phyloP scores from a whole-genome alignment of 2,329 filamentous ascomycete species.

The Sporothrix mexicana region DNA sequence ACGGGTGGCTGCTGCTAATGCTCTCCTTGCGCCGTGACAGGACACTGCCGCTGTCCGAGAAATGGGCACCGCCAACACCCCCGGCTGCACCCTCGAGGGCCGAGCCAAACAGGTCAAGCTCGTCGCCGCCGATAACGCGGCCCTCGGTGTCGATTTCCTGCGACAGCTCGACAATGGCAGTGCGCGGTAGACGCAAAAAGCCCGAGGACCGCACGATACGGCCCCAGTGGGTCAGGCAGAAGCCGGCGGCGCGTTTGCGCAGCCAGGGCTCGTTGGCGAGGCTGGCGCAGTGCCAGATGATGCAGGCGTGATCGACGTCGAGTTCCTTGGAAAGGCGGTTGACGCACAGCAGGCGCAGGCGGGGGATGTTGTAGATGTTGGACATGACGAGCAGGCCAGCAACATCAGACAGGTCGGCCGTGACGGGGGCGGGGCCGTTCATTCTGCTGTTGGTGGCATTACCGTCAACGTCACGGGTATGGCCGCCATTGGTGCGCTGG shows the following conservation, averaged over 20 bases:
- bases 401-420: constrained; percentile 80
- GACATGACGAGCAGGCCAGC: constrained; percentile 96
- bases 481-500: constrained; percentile 36
- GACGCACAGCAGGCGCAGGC: constrained; percentile 87
- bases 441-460: background rate
- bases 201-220: constrained; percentile 87
- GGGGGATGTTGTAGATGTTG: constrained; percentile 96
- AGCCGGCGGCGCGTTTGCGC: constrained; percentile 82
- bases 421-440: constrained; percentile 53
- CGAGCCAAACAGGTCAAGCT: constrained; percentile 66
- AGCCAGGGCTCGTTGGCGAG: constrained; percentile 94
- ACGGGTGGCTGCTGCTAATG: constrained; percentile 64
- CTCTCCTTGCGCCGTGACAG: constrained; percentile 61
- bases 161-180: constrained; percentile 85
- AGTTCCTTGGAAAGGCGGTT: constrained; percentile 89
- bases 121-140: constrained; percentile 86
- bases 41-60: constrained; percentile 47
- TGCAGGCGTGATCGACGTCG: constrained; percentile 91
- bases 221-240: constrained; percentile 94
- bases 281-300: constrained; percentile 93
- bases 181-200: constrained; percentile 79
- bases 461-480: background rate
- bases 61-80: constrained; percentile 44
- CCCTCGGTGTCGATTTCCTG: constrained; percentile 93
- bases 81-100: constrained; percentile 52